Evolutionary conservation across 2,329 filamentous ascomycete species (phyloP).

Genomic region (Phialophora verrucosa): DNA sequence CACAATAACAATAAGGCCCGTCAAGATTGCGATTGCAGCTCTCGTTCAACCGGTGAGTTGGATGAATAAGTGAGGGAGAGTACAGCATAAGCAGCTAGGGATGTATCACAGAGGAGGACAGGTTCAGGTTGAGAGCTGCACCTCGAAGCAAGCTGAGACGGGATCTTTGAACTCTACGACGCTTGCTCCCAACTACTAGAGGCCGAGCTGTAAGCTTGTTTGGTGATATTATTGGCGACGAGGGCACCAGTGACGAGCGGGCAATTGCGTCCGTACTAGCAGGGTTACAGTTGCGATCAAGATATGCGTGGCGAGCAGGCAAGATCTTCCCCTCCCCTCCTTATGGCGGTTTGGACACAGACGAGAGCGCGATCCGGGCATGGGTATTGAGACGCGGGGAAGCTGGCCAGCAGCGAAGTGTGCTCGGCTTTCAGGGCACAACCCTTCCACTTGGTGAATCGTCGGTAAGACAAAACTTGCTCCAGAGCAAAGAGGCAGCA

Average conservation of each 20-base stretch:
- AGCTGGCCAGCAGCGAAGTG: slow-evolving; percentile 8
- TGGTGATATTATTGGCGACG: slow-evolving; percentile 28
- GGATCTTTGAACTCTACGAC: slow-evolving; percentile 17
- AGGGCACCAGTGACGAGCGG: slow-evolving; percentile 19
- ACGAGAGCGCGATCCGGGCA: neutral
- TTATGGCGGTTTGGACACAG: neutral
- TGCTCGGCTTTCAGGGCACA: neutral
- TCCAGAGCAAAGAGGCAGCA: neutral
- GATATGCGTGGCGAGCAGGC: slow-evolving; percentile 10
- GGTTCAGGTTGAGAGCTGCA: slow-evolving; percentile 5
- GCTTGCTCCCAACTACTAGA: neutral
- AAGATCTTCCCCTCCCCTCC: slow-evolving; percentile 8
- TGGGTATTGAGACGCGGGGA: slow-evolving; percentile 10
- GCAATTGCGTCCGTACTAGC: slow-evolving; percentile 3
- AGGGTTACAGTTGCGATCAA: slow-evolving; percentile 20
- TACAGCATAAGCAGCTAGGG: slow-evolving; percentile 8
- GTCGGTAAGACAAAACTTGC: neutral
- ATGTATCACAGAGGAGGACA: slow-evolving; percentile 8
- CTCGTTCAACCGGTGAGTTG: slow-evolving; percentile 1
- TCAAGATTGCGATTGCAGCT: slow-evolving; percentile 12
- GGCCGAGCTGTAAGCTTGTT: slow-evolving; percentile 13
- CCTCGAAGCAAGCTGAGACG: slow-evolving; percentile 13
- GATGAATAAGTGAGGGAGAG: slow-evolving; percentile 7
- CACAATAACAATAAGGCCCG: slow-evolving; percentile 2
- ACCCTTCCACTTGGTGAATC: neutral